Evolutionary conservation across 2,329 filamentous ascomycete genomes (phyloP), one percentile per base, ranked within the genome.

Genomic region (Simplicillium aogashimaense): DNA sequence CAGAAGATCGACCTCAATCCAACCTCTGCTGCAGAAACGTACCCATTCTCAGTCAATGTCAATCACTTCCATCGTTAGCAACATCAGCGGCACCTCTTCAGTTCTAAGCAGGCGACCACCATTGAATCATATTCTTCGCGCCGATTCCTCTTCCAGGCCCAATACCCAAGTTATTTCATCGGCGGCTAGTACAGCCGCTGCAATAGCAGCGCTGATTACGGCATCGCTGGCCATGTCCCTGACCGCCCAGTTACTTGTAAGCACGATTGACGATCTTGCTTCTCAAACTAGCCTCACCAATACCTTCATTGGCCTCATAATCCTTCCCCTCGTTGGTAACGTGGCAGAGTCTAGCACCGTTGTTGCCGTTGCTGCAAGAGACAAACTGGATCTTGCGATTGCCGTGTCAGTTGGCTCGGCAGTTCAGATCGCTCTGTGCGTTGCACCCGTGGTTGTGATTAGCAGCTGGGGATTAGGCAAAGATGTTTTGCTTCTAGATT

Each of bases 401-500:
- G 72, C 69, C 42, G 72, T 77, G 20, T 70, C 72, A 4, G 60
- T 76, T 4, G 73, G 76, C 5, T 76, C 70, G 9, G 69, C 67
- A 0, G 78, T 81, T 42, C 77, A 81, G 50, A 79, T 81, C 39
- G 70, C 75, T 0, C 61, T 81, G 0, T 76, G 78, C 45, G 70
- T 81, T 2, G 74, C 74, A 1, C 77, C 76, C 0, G 56, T 80
- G 34, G 70, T 78, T 3, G 72, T 81, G 11, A 59, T 80, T 3
- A 67, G 78, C 9, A 75, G 73, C 12, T 81, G 76, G 76, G 63
- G 64, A 45, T 59, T 80, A 48, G 53, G 63, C 11, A 25, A 5
- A 67, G 68, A 31, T 67, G 76, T 15, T 70, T 80, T 56, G 67
- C 74, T 25, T n/a, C 67, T 87, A 37, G 81, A 83, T 48, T 87